A percentile compares a stretch with the other conserved stretches of the same genome.
phyloP scores from a whole-genome alignment of 1,284 basidiomycete genomes.

The Cerrena zonata region DNA sequence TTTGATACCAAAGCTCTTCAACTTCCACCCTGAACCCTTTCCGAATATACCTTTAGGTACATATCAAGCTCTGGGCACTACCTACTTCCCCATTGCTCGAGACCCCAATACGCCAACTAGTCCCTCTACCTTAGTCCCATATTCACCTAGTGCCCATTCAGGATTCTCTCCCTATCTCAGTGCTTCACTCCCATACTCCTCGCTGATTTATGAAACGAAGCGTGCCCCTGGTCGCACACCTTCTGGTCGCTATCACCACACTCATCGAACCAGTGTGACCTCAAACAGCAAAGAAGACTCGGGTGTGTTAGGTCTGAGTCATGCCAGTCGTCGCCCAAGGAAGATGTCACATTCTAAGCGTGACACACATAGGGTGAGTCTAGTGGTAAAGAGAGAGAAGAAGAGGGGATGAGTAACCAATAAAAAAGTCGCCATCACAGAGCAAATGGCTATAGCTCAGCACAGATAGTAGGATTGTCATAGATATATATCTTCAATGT shows the following conservation, averaged over 20 bases:
- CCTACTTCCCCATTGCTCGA: slow-evolving; percentile 17
- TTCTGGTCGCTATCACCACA: slow-evolving; percentile 19
- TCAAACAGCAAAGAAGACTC: slow-evolving; percentile 24
- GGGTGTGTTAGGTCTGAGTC: slow-evolving; percentile 18
- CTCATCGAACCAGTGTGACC: slow-evolving; percentile 25
- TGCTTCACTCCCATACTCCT: slow-evolving; percentile 12
- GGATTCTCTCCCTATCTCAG: slow-evolving; percentile 15
- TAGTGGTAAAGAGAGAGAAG: too few species aligned
- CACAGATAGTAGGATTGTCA: too few species aligned
- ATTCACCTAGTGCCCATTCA: slow-evolving; percentile 12
- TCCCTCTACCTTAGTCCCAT: slow-evolving; percentile 10
- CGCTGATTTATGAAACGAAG: slow-evolving; percentile 13
- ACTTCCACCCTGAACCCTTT: slow-evolving; percentile 8
- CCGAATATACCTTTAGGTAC: slow-evolving; percentile 15
- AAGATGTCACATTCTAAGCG: slow-evolving; percentile 16
- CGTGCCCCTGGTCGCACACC: slow-evolving; percentile 21
- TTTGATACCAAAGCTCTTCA: slow-evolving; percentile 19
- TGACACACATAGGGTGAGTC: slow-evolving; percentile 15
- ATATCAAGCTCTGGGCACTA: slow-evolving; percentile 19
- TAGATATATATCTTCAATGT: too few species aligned
- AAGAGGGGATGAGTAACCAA: too few species aligned
- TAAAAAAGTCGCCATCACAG: too few species aligned
- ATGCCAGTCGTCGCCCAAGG: slow-evolving; percentile 11
- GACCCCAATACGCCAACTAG: slow-evolving; percentile 1
- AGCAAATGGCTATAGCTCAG: too few species aligned